Conservation (phyloP, 768 basidiomycete genomes). For the Naganishia vaughanmartiniae region DNA sequence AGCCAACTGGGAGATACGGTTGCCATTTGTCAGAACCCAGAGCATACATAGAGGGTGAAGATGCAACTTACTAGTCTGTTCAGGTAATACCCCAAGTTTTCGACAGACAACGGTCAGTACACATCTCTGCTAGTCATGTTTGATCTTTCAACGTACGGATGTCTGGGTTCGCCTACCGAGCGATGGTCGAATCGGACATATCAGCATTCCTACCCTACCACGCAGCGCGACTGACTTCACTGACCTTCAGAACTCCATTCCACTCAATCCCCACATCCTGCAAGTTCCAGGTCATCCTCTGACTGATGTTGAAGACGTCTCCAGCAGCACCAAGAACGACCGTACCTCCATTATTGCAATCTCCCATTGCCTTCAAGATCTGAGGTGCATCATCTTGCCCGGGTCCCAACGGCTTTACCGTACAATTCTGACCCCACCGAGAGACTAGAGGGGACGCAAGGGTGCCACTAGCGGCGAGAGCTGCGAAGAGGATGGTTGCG, state of each 20-base stretch:
- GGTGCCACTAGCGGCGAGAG: background rate
- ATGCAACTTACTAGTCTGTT: background rate
- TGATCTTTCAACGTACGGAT: background rate
- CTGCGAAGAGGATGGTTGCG: background rate
- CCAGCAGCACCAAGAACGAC: constrained; percentile 7
- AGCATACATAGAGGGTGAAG: background rate
- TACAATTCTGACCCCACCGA: background rate
- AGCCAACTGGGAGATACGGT: background rate
- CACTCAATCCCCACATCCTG: constrained; percentile 2
- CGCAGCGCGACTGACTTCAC: background rate
- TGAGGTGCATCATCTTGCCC: constrained; percentile 10
- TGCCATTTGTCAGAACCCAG: background rate
- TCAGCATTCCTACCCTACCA: background rate
- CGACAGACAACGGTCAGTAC: background rate
- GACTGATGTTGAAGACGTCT: constrained; percentile 15
- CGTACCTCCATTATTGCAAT: constrained; percentile 7
- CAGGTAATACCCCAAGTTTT: background rate
- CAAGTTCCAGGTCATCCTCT: constrained; percentile 17
- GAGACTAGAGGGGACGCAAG: background rate
- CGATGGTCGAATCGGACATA: background rate
- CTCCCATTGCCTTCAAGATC: constrained; percentile 9
- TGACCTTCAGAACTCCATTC: constrained; percentile 6
- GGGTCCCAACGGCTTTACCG: background rate
- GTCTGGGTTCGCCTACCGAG: background rate
- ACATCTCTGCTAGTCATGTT: background rate